phyloP scores from a whole-genome alignment of 805 yeast genomes.

The Clavispora phyllophila region DNA sequence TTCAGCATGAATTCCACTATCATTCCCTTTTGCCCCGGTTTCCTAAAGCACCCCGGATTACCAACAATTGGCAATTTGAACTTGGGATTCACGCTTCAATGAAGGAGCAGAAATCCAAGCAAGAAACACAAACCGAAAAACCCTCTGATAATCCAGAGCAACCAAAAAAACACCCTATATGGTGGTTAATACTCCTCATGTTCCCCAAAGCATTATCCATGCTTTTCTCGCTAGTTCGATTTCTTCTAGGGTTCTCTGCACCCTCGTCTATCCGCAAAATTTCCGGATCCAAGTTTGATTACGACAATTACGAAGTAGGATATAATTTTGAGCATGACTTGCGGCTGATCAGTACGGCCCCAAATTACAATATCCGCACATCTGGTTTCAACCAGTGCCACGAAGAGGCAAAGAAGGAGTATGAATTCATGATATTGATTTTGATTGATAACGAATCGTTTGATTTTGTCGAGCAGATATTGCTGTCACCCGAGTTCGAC shows the following conservation, averaged over 20 bases:
- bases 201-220: conserved; percentile 50
- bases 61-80: conserved; percentile 39
- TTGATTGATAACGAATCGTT: conserved; percentile 23
- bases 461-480: conserved; percentile 14
- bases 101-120: background rate
- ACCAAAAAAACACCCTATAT: conserved; percentile 17
- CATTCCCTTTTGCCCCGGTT: conserved; percentile 30
- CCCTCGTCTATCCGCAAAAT: conserved; percentile 13
- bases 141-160: no score
- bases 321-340: conserved; percentile 5
- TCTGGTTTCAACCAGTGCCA: conserved; percentile 27
- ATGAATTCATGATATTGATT: conserved; percentile 30
- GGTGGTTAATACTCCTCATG: conserved; percentile 48
- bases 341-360: background rate
- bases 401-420: conserved; percentile 23
- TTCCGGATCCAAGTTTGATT: conserved; percentile 23
- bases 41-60: conserved; percentile 36
- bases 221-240: conserved; percentile 30
- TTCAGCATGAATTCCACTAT: conserved; percentile 24
- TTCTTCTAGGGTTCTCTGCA: conserved; percentile 18
- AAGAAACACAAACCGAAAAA: conserved; percentile 18
- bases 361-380: conserved; percentile 7
- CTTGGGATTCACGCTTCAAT: conserved; percentile 33
- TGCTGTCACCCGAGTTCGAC: conserved; percentile 14
- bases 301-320: conserved; percentile 19